Conservation (phyloP, 371 early-diverging fungal genomes). For the Mortierella sp. region DNA sequence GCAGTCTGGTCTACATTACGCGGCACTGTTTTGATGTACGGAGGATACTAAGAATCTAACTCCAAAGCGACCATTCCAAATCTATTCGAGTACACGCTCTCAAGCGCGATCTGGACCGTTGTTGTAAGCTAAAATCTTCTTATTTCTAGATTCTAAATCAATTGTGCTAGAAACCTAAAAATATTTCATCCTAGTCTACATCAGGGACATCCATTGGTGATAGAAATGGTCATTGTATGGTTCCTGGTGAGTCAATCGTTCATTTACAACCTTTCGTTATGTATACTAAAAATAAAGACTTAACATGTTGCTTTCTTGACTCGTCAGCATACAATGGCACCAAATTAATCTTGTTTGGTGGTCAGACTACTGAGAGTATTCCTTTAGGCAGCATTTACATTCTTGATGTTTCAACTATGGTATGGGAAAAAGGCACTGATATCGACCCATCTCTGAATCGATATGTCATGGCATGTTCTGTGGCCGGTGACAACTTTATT, state of each 20-base stretch:
- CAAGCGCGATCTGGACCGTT: background rate
- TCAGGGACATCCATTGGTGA: background rate
- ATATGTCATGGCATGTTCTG: background rate
- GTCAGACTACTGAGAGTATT: background rate
- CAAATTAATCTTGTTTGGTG: constrained; percentile 11
- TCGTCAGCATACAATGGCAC: constrained; percentile 8
- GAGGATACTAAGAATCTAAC: background rate
- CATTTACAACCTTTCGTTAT: background rate
- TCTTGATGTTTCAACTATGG: constrained; percentile 1
- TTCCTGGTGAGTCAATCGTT: constrained; percentile 1
- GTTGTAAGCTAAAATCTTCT: background rate
- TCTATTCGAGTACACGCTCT: background rate
- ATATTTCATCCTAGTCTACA: background rate
- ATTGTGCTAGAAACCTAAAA: background rate
- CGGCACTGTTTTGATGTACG: constrained; percentile 3
- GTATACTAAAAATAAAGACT: background rate
- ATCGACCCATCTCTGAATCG: background rate
- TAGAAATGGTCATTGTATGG: constrained; percentile 7
- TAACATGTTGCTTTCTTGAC: background rate
- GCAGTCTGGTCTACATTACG: background rate
- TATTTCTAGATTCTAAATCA: background rate
- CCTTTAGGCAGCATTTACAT: constrained; percentile 1
- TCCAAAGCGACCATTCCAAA: background rate
- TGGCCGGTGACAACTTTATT: constrained; percentile 6
- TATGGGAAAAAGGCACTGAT: background rate